Conservation (phyloP, 176 grass and related monocot species). For the Coix lacrymajobi region DNA sequence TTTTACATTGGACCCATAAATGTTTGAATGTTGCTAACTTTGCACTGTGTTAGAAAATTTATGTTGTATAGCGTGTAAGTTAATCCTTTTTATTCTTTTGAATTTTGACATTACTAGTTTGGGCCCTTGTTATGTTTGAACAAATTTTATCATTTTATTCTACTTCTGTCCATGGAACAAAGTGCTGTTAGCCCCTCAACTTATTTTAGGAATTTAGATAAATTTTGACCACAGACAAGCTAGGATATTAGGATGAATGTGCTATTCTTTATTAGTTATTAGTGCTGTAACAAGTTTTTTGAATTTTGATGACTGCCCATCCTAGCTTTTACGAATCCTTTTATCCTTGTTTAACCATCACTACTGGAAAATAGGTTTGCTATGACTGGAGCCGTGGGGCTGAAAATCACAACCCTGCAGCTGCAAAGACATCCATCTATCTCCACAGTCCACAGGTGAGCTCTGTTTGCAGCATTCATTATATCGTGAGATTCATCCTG, state of each 20-base stretch:
- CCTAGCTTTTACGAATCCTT: neutral
- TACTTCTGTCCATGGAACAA: neutral
- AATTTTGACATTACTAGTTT: neutral
- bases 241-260: neutral
- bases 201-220: neutral
- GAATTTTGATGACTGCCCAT: neutral
- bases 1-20: neutral
- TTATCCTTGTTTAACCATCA: neutral
- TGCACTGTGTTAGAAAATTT: neutral
- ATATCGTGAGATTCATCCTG: neutral
- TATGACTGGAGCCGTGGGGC: slow-evolving; percentile 97
- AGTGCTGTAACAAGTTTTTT: neutral
- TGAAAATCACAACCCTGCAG: slow-evolving; percentile 90
- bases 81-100: neutral
- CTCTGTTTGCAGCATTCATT: neutral
- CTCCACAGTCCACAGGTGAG: slow-evolving; percentile 82
- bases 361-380: slow-evolving; percentile 47
- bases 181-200: neutral
- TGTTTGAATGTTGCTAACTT: neutral
- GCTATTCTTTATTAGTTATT: neutral
- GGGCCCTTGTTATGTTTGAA: neutral
- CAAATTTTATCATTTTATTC: neutral
- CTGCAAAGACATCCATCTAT: slow-evolving; percentile 93
- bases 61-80: no score
- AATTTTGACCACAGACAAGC: neutral